Percentiles rank a stretch among this genome's conserved stretches.
Conservation (phyloP, 139 green algal genomes). For the Eudorina sp. region DNA sequence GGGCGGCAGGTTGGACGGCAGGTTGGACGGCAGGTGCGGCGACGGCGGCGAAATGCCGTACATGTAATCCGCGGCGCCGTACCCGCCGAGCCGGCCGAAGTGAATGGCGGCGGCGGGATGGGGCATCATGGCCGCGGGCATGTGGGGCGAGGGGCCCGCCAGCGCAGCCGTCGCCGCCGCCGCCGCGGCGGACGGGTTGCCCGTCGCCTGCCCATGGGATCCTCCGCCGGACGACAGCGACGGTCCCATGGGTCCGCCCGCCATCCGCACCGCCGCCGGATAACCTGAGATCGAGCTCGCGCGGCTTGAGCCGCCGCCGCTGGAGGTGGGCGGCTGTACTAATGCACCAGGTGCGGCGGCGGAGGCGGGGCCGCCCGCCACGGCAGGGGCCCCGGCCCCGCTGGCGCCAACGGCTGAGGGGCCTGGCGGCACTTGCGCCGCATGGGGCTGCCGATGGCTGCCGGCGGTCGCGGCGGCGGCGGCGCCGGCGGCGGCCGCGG, state of each 20-base stretch:
- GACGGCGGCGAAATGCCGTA: slow-evolving; percentile 48
- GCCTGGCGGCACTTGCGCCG: too few relatives aligned
- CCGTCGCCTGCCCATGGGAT: not conserved
- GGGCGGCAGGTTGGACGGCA: slow-evolving; percentile 53
- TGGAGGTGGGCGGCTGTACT: not conserved
- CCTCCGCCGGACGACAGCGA: not conserved
- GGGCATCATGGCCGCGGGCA: not conserved
- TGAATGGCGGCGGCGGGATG: slow-evolving; percentile 38
- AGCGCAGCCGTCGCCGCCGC: not conserved
- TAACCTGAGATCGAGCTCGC: not conserved
- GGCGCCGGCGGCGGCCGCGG: not conserved
- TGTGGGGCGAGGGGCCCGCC: not conserved
- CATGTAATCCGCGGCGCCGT: not conserved
- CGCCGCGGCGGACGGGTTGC: not conserved
- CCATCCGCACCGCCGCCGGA: not conserved
- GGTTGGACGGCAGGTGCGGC: slow-evolving; percentile 17
- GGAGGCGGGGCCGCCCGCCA: not conserved
- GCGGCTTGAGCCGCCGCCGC: not conserved
- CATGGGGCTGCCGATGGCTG: not conserved
- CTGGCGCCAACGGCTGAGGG: not conserved
- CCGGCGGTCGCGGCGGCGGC: not conserved
- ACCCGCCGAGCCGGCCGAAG: not conserved
- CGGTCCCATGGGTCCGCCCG: not conserved
- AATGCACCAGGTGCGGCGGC: not conserved
- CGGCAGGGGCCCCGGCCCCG: too few relatives aligned